Conservation (phyloP, 208 protist species). For the Trypanosoma lewisi region DNA sequence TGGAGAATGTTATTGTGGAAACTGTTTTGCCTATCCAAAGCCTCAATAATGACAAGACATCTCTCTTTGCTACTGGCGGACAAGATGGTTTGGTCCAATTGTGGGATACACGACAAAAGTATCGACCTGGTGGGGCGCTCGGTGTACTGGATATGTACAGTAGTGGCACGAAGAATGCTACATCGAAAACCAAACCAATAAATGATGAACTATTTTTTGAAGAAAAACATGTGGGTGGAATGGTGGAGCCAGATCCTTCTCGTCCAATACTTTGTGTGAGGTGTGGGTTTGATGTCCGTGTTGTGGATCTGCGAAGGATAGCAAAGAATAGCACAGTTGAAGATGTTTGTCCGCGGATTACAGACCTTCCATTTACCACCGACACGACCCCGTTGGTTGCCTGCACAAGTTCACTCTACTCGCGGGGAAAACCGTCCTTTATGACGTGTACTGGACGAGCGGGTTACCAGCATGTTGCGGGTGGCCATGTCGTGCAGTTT, state of each 20-base stretch:
- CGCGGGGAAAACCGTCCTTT: slow-evolving; percentile 17
- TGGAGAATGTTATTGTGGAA: slow-evolving; percentile 71
- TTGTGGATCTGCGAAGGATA: slow-evolving; percentile 51
- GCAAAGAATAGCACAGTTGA: slow-evolving; percentile 4
- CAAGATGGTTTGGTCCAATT: slow-evolving; percentile 70
- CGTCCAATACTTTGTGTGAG: slow-evolving; percentile 51
- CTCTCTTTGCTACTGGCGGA: slow-evolving; percentile 64
- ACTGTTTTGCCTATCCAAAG: slow-evolving; percentile 38
- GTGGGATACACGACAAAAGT: slow-evolving; percentile 71
- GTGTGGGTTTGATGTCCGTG: slow-evolving; percentile 31
- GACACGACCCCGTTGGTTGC: slow-evolving; percentile 46
- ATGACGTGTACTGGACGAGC: slow-evolving; percentile 55
- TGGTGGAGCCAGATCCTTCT: slow-evolving; percentile 45
- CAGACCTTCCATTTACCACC: slow-evolving; percentile 30
- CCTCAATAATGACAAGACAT: slow-evolving; percentile 21
- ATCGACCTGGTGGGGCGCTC: slow-evolving; percentile 57
- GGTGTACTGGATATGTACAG: slow-evolving; percentile 46
- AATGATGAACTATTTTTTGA: slow-evolving; percentile 28
- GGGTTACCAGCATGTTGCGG: slow-evolving; percentile 40
- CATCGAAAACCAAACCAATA: not conserved
- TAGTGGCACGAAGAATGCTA: not conserved
- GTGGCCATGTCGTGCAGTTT: slow-evolving; percentile 69
- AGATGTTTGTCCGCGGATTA: slow-evolving; percentile 17
- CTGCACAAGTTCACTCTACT: slow-evolving; percentile 21
- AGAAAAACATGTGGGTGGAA: slow-evolving; percentile 61